Conservation (phyloP, 495 filamentous ascomycete species). For the Hapsidospora chrysogenum region DNA sequence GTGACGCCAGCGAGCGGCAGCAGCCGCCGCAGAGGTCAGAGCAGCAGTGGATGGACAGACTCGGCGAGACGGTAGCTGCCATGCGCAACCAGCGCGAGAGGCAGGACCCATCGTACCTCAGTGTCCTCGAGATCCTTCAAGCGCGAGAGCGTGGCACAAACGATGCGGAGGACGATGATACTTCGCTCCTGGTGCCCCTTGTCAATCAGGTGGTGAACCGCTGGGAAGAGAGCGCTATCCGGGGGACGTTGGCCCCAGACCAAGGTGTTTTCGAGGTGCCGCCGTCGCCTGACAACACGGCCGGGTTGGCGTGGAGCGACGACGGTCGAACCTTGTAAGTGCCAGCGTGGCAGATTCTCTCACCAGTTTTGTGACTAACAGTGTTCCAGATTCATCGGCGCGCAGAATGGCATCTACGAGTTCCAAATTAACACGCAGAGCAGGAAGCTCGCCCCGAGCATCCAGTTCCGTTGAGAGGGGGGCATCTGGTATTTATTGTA, state of each 20-base stretch:
- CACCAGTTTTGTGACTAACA: conserved; percentile 6
- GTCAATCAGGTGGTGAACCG: conserved; percentile 4
- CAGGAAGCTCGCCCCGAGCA: conserved; percentile 46
- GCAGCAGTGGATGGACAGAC: conserved; percentile 1
- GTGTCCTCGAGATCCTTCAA: conserved; percentile 1
- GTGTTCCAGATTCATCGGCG: conserved; percentile 36
- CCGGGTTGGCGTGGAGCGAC: conserved; percentile 53
- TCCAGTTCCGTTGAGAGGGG: conserved; percentile 33
- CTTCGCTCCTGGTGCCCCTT: background rate
- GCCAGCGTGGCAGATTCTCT: conserved; percentile 1
- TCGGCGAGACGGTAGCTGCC: conserved; percentile 1
- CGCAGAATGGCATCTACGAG: conserved; percentile 59
- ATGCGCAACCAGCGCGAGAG: conserved; percentile 1
- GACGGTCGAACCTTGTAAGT: conserved; percentile 57
- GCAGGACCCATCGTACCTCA: conserved; percentile 1
- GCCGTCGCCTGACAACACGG: conserved; percentile 33
- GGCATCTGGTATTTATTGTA: background rate
- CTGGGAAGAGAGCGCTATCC: conserved; percentile 1
- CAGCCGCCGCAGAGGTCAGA: background rate
- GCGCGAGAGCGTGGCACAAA: background rate
- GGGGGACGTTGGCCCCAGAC: conserved; percentile 8
- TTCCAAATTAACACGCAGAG: conserved; percentile 48
- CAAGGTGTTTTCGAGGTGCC: conserved; percentile 9
- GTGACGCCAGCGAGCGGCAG: background rate
- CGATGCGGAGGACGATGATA: background rate